Percentiles rank a stretch among this genome's conserved stretches.
phyloP scores from a whole-genome alignment of 2,329 filamentous ascomycete genomes.

The Sodiomyces alkalinus region DNA sequence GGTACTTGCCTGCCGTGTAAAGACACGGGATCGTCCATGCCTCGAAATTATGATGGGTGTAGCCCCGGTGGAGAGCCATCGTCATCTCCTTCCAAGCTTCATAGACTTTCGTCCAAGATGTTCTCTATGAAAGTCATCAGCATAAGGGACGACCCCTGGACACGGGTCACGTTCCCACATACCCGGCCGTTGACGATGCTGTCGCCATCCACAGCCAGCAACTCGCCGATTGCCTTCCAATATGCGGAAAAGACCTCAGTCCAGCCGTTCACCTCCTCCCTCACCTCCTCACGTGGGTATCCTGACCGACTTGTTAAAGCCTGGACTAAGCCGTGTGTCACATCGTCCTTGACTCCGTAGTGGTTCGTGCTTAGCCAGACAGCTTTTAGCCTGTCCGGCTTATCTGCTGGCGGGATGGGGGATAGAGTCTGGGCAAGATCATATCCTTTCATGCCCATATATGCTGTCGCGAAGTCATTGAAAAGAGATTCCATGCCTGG shows the following conservation, averaged over 20 bases:
- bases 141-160: too few species aligned
- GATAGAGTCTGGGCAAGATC: slow-evolving; percentile 60
- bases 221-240: slow-evolving; percentile 67
- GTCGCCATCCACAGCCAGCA: slow-evolving; percentile 50
- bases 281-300: background rate
- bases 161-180: too few species aligned
- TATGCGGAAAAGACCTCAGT: slow-evolving; percentile 69
- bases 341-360: slow-evolving; percentile 49
- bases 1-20: slow-evolving; percentile 73
- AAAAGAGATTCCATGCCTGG: too few species aligned
- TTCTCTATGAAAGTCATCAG: too few species aligned
- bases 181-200: slow-evolving; percentile 15
- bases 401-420: slow-evolving; percentile 46
- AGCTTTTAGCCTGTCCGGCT: slow-evolving; percentile 50
- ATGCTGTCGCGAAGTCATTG: too few species aligned
- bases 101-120: slow-evolving; percentile 74
- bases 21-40: slow-evolving; percentile 89
- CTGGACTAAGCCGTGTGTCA: slow-evolving; percentile 56
- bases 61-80: slow-evolving; percentile 63
- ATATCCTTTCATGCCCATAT: slow-evolving; percentile 51
- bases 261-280: slow-evolving; percentile 64
- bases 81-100: slow-evolving; percentile 78
- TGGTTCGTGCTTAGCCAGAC: slow-evolving; percentile 59
- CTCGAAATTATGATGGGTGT: slow-evolving; percentile 59
- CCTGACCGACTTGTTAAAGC: slow-evolving; percentile 16